Evolutionary conservation across 2,329 filamentous ascomycete genomes (phyloP), one percentile per base, ranked within the genome.

Genomic region (Nemania sp.): DNA sequence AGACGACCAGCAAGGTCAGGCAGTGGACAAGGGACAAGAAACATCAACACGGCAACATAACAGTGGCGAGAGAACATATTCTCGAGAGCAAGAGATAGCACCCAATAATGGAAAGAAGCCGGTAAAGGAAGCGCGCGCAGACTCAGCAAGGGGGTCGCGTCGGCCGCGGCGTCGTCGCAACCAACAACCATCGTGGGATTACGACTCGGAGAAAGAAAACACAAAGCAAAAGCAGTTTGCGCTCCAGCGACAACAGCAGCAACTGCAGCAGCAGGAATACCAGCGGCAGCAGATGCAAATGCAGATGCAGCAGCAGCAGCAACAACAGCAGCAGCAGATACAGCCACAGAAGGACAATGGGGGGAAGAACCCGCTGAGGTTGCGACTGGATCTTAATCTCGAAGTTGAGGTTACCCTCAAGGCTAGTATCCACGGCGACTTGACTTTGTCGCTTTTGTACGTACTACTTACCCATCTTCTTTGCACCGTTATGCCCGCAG

Each of bases 391-490:
- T 71, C 81, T 92, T 58, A 95, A 95, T 75, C 80, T 95, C 59
- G 91, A 95, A 67, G 83, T 95, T 51, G 91, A 95, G 75, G 90
- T 95, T 63, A 89, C 92, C 69, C 82, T 95, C 63, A 95, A 95
- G 81, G 91, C 91, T 18, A 88, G 89, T 75, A 92, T 95, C 66
- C 87, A 92, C 69, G 92, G 92, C 71, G 92, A 96, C 78, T 77
- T 96, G 65, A 92, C 90, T 35, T 76, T 67, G 4, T 57, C 65
- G 7, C 64, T 67, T 29, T 65, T 67, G 65, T 67, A 66, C 25
- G 65, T 65, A 37, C 46, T 65, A 37, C 46, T 45, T 18, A 46
- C 42, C 52, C 45, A 48, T 51, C 65, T 61, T 65, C 3, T 39
- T 66, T 46, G 61, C 5, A 45, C 45, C 13, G 47, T n/a, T 12